A percentile compares a stretch with the other conserved stretches of the same genome.
Conservation (phyloP, 345 rosid species). For the Brassica nigra region DNA sequence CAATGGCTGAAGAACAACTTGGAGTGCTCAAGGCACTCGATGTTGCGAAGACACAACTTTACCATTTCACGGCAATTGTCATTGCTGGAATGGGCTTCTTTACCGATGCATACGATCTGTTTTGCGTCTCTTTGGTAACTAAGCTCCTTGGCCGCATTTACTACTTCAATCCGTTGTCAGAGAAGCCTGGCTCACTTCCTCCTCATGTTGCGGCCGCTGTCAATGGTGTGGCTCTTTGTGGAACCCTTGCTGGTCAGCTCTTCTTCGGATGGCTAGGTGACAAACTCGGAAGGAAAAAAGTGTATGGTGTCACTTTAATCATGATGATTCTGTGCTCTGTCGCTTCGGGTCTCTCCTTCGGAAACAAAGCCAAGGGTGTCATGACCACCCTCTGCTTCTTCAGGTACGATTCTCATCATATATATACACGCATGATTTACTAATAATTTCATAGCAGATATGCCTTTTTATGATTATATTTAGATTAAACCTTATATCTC, state of each 20-base stretch:
- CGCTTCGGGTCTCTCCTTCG: slow-evolving; percentile 45
- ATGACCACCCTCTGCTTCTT: slow-evolving; percentile 51
- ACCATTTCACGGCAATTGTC: slow-evolving; percentile 50
- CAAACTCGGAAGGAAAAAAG: slow-evolving; percentile 46
- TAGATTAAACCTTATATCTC: not conserved
- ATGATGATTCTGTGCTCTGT: slow-evolving; percentile 44
- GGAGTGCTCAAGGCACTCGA: slow-evolving; percentile 50
- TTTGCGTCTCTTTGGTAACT: slow-evolving; percentile 46
- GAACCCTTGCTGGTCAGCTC: slow-evolving; percentile 45
- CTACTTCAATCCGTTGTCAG: slow-evolving; percentile 36
- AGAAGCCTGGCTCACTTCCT: slow-evolving; percentile 43
- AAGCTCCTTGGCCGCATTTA: slow-evolving; percentile 52
- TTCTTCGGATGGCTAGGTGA: slow-evolving; percentile 53
- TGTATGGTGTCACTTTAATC: slow-evolving; percentile 45
- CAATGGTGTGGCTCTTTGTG: slow-evolving; percentile 43
- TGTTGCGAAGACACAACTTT: slow-evolving; percentile 47
- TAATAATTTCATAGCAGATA: not conserved
- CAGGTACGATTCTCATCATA: slow-evolving; percentile 20
- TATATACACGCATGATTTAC: not conserved
- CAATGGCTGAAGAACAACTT: slow-evolving; percentile 44
- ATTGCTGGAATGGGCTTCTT: slow-evolving; percentile 57
- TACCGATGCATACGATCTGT: slow-evolving; percentile 53
- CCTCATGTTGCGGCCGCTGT: slow-evolving; percentile 43
- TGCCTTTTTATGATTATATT: not conserved
- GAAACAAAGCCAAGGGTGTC: slow-evolving; percentile 27